Conservation (phyloP, 164 flowering plant species). For the grape (Vitis vinifera) region DNA sequence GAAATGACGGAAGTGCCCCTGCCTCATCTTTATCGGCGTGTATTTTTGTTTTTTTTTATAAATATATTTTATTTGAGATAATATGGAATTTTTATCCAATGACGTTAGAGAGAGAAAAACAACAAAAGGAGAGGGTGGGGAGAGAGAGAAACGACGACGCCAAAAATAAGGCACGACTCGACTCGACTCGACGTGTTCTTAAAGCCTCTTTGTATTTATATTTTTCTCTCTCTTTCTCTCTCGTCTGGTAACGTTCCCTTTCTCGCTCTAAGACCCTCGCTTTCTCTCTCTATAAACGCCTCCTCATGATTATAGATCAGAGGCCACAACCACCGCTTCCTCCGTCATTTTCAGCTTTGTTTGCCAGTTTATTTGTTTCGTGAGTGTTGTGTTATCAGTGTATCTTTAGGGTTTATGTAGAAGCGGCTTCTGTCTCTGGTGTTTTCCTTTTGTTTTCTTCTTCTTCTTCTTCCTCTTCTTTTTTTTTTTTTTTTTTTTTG, state of each 20-base stretch:
- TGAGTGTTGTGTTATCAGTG: neutral
- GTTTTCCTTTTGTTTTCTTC: slow-evolving; percentile 18
- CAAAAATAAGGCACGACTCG: slow-evolving; percentile 23
- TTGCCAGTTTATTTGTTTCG: no score
- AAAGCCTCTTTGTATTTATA: slow-evolving; percentile 7
- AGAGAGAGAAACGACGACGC: slow-evolving; percentile 18
- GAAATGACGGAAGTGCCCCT: slow-evolving; percentile 1
- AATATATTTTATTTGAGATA: neutral
- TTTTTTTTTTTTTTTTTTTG: no score
- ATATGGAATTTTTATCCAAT: slow-evolving; percentile 8
- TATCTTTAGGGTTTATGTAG: slow-evolving; percentile 6
- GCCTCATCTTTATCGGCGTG: no score
- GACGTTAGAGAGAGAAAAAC: slow-evolving; percentile 5
- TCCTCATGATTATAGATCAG: slow-evolving; percentile 23
- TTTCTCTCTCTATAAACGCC: neutral
- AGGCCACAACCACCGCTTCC: slow-evolving; percentile 3
- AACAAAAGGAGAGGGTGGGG: slow-evolving; percentile 1
- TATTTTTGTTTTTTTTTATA: no score
- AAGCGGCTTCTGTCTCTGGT: neutral
- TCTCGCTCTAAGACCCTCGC: neutral
- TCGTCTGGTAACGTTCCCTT: neutral
- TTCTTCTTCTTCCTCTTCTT: slow-evolving; percentile 5
- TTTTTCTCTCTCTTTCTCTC: slow-evolving; percentile 1
- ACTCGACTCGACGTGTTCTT: slow-evolving; percentile 24
- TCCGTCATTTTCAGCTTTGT: neutral